Evolutionary conservation across 305 asterid genomes (phyloP).

Genomic region (Fraxinus ornus): DNA sequence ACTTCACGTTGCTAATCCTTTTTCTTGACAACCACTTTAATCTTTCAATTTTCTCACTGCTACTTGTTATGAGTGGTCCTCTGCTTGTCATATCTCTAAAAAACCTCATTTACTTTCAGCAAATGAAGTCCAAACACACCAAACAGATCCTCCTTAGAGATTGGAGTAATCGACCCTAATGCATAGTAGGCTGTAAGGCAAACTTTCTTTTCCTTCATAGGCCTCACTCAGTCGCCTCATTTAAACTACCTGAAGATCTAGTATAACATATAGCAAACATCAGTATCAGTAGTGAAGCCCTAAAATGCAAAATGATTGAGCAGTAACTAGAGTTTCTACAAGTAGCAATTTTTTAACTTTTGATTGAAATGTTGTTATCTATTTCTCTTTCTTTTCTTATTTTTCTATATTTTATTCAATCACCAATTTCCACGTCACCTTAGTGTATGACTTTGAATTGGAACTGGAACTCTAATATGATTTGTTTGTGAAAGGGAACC

Average conservation of each 20-base stretch:
- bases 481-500: neutral
- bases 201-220: neutral
- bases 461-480: neutral
- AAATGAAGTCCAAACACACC: neutral
- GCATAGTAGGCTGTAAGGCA: neutral
- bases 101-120: neutral
- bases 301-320: neutral
- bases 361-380: neutral
- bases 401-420: neutral
- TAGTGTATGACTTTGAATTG: neutral
- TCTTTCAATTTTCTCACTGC: neutral
- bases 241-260: neutral
- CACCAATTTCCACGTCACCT: neutral
- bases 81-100: neutral
- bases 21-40: neutral
- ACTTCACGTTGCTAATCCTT: neutral
- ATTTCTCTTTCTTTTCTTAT: neutral
- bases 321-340: neutral
- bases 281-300: neutral
- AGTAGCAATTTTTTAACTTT: neutral
- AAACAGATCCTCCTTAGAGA: neutral
- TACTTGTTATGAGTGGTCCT: neutral
- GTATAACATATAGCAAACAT: neutral
- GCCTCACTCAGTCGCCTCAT: neutral
- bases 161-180: neutral